Percentiles rank a stretch among this genome's conserved stretches.
Evolutionary conservation across 2,329 filamentous ascomycete species (phyloP).

Genomic region (Neonectria magnoliae): DNA sequence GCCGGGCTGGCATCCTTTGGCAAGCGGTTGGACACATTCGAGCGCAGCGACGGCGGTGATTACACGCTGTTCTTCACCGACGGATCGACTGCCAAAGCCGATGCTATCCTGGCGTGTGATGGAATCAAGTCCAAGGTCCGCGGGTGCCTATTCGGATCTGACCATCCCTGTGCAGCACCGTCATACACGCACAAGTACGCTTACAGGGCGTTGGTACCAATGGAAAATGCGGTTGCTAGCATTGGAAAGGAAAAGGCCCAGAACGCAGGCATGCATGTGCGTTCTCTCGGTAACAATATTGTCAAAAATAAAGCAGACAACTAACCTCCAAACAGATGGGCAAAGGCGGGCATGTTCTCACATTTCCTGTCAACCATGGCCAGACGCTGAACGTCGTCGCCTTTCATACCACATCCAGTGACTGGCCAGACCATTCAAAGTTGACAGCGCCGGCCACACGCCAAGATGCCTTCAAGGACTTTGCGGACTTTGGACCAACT

Average conservation of each 20-base stretch:
- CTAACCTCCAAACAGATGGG: slow-evolving; percentile 48
- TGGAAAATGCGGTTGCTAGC: slow-evolving; percentile 9
- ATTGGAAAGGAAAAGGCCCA: slow-evolving; percentile 21
- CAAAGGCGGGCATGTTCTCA: slow-evolving; percentile 60
- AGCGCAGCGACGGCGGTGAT: slow-evolving; percentile 26
- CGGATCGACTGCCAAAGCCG: slow-evolving; percentile 50
- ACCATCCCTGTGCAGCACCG: slow-evolving; percentile 13
- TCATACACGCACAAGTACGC: slow-evolving; percentile 24
- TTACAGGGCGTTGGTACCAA: slow-evolving; percentile 18
- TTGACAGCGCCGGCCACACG: slow-evolving; percentile 40
- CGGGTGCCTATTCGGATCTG: slow-evolving; percentile 10
- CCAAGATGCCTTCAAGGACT: slow-evolving; percentile 49
- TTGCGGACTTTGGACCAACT: slow-evolving; percentile 46
- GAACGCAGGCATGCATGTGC: slow-evolving; percentile 19
- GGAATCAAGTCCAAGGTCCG: slow-evolving; percentile 22
- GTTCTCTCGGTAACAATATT: neutral
- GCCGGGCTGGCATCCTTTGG: slow-evolving; percentile 45
- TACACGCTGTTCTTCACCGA: slow-evolving; percentile 51
- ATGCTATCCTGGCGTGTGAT: slow-evolving; percentile 38
- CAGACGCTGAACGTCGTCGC: slow-evolving; percentile 66
- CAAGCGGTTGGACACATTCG: slow-evolving; percentile 36
- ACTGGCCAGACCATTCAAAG: slow-evolving; percentile 42
- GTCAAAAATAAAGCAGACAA: neutral
- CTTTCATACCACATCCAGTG: slow-evolving; percentile 46
- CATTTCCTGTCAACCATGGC: slow-evolving; percentile 44